A percentile compares a stretch with the other conserved stretches of the same genome.
phyloP scores from a whole-genome alignment of 2,329 filamentous ascomycete species.

The Chaetomiaceae sp. region DNA sequence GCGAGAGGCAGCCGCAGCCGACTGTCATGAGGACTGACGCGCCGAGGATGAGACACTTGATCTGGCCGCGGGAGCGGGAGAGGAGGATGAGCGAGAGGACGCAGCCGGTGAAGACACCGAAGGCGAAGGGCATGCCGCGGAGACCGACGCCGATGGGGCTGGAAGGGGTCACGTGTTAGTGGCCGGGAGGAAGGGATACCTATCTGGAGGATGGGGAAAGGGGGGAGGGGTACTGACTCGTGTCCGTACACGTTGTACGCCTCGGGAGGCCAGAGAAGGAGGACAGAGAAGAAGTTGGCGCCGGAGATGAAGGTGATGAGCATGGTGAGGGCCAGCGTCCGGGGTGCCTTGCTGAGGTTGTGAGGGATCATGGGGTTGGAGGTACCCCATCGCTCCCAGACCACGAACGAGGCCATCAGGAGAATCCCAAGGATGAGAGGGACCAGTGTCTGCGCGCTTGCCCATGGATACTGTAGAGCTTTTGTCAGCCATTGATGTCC shows the following conservation, averaged over 20 bases:
- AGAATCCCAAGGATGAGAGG: conserved; percentile 39
- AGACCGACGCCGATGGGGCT: conserved; percentile 57
- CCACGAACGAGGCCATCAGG: conserved; percentile 35
- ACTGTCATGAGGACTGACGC: conserved; percentile 62
- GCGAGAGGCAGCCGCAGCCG: conserved; percentile 51
- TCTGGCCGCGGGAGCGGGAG: conserved; percentile 53
- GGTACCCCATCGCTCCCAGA: conserved; percentile 36
- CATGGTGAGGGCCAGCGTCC: conserved; percentile 48
- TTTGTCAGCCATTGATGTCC: neutral
- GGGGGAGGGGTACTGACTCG: conserved; percentile 34
- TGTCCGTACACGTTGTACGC: conserved; percentile 63
- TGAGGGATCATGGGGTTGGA: conserved; percentile 42
- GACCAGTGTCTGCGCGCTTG: conserved; percentile 35
- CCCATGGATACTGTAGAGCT: conserved; percentile 33
- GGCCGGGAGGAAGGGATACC: neutral
- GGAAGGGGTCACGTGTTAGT: neutral
- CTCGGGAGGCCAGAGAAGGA: conserved; percentile 61
- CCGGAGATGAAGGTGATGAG: conserved; percentile 57
- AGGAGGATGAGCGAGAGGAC: conserved; percentile 55
- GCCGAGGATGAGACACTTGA: conserved; percentile 55
- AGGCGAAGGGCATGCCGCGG: conserved; percentile 60
- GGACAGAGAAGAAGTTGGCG: conserved; percentile 53
- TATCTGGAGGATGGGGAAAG: neutral
- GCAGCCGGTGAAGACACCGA: conserved; percentile 59
- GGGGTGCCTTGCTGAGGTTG: conserved; percentile 39